Conservation (phyloP, 345 rosid species). For the Adansonia digitata region DNA sequence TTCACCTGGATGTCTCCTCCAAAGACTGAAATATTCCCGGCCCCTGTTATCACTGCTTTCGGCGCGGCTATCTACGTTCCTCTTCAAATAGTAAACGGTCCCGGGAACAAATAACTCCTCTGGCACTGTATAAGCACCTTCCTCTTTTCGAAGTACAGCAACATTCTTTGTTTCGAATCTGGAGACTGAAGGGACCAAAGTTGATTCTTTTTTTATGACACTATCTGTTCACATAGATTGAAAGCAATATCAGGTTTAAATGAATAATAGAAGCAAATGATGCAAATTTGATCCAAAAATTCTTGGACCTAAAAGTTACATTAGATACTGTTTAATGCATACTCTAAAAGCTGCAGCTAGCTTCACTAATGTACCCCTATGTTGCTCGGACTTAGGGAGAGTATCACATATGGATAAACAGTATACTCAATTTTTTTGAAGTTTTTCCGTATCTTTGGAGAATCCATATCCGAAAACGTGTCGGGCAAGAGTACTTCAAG, state of each 20-base stretch:
- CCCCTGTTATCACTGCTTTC: constrained; percentile 18
- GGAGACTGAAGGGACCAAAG: constrained; percentile 2
- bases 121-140: constrained; percentile 16
- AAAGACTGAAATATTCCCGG: constrained; percentile 60
- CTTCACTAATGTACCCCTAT: not conserved
- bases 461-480: no score
- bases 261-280: not conserved
- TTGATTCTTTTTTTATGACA: constrained; percentile 18
- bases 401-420: no score
- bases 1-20: constrained; percentile 77
- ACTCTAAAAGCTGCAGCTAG: not conserved
- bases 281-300: not conserved
- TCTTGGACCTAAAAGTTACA: not conserved
- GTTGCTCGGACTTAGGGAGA: no score
- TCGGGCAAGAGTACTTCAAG: no score
- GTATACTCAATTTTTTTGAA: no score
- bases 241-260: not conserved
- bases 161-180: constrained; percentile 18
- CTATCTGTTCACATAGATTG: constrained; percentile 25
- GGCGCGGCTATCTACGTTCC: constrained; percentile 33
- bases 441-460: no score
- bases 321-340: not conserved
- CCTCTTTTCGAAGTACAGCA: constrained; percentile 16
- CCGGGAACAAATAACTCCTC: constrained; percentile 86
- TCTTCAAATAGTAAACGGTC: constrained; percentile 64